Base-by-base conservation (phyloP, 352 stramenopile genomes). In the Phytophthora lateralis region DNA sequence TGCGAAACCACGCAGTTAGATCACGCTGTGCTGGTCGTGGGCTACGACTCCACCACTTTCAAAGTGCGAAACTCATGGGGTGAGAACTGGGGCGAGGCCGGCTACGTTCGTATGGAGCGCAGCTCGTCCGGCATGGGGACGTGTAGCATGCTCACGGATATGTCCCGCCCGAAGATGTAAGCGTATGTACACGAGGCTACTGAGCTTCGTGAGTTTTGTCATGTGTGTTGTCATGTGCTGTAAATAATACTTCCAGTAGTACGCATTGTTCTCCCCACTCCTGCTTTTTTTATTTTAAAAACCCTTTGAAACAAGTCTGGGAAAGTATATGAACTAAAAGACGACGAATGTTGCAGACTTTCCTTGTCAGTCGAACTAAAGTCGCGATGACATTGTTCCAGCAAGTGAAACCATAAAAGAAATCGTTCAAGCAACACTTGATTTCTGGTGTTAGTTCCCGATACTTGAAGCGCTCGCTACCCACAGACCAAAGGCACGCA, bases 31-130 rank as follows among this genome's bases (percentile, higher is more conserved):
- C 79, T 99, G 34, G 88, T 93, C 4, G 93, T 99, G 24, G 97
- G 97, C 18, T 99, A 98, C 75, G 88, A 90, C 52, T 73, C 68
- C 52, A 69, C 42, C 0, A 76, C 63, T 27, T 97, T 95, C 75
- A 98, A 97, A 60, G 83, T 99, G 32, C 97, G 96, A 48, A 99
- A 99, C 76, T 98, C 96, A 46, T 99, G 96, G 97, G 97, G 96
- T 32, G 60, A 76, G 4, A 73, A 64, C 18, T 99, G 94, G 93
- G 96, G 95, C 55, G 86, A 97, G 54, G 71, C 82, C 27, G 93
- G 93, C 41, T 98, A 97, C 76, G 89, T 98, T 35, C 79, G 81
- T 12, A 78, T 98, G n/a, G 59, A 60, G 4, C 67, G 71, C 38
- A 96, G 77, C 74, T 88, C 65, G 11, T 68, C 43, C 27, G 73